Percentiles rank a stretch among this genome's conserved stretches.
Conservation (phyloP, 78 protist genomes). For the Creolimax fragrantissima region DNA sequence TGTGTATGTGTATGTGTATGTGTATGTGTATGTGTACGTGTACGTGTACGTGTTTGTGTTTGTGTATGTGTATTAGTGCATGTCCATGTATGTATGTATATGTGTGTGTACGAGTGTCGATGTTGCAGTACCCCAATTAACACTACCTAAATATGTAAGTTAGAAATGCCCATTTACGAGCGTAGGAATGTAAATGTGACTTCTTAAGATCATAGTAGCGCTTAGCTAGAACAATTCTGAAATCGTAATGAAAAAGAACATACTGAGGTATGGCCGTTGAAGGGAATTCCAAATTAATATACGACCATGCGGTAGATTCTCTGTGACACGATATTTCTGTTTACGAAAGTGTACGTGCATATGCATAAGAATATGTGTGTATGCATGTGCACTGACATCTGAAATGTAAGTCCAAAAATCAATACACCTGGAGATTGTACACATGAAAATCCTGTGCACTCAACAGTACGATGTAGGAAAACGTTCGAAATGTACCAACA, state of each 20-base stretch:
- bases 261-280: too few species aligned
- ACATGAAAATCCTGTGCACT: too few species aligned
- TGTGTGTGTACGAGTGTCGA: neutral
- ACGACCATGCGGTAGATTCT: neutral
- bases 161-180: neutral
- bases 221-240: too few species aligned
- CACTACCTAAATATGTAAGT: neutral
- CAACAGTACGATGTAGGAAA: too few species aligned
- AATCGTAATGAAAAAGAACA: too few species aligned
- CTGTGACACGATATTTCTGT: neutral
- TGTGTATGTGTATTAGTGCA: neutral
- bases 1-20: neutral
- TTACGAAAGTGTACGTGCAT: neutral
- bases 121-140: neutral
- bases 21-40: neutral
- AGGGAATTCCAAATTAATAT: neutral
- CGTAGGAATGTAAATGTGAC: neutral
- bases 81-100: neutral
- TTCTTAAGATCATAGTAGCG: neutral
- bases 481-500: too few species aligned
- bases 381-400: neutral
- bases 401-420: neutral
- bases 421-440: too few species aligned
- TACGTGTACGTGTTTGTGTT: neutral
- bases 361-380: neutral